phyloP scores from a whole-genome alignment of 108 stramenopile species.

The Stephanodiscus triporus region DNA sequence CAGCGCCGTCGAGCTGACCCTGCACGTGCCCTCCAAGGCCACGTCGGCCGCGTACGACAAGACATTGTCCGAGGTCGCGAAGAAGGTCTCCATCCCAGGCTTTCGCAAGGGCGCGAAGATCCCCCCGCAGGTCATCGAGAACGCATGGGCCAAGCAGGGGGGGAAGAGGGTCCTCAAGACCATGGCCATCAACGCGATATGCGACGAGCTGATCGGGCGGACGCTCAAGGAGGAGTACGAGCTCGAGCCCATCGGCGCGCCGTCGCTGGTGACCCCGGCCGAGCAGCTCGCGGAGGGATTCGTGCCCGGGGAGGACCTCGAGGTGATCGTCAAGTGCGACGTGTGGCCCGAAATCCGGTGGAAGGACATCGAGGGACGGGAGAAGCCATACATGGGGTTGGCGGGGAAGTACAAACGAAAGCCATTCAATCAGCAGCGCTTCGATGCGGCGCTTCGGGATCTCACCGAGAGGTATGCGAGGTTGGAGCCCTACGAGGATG shows the following conservation, averaged over 20 bases:
- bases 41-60: constrained; percentile 86
- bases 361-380: constrained; percentile 58
- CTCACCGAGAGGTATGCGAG: constrained; percentile 79
- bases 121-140: constrained; percentile 80
- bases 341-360: constrained; percentile 90
- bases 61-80: constrained; percentile 69
- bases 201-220: constrained; percentile 64
- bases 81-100: constrained; percentile 77
- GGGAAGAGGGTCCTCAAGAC: constrained; percentile 64
- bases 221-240: constrained; percentile 78
- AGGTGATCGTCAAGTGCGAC: constrained; percentile 75
- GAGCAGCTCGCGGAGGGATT: constrained; percentile 63
- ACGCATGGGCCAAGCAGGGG: constrained; percentile 68
- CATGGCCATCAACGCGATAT: constrained; percentile 73
- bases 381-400: constrained; percentile 80
- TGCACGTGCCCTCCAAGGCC: constrained; percentile 67
- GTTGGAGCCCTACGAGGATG: constrained; percentile 63
- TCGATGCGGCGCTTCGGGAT: constrained; percentile 82
- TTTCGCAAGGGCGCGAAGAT: constrained; percentile 90
- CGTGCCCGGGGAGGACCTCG: constrained; percentile 59
- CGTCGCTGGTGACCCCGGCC: constrained; percentile 53
- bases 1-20: constrained; percentile 71
- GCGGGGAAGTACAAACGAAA: constrained; percentile 75
- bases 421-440: constrained; percentile 78
- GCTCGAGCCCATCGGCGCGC: constrained; percentile 88